Evolutionary conservation across 2,329 filamentous ascomycete species (phyloP).

Genomic region (Venturia effusa): DNA sequence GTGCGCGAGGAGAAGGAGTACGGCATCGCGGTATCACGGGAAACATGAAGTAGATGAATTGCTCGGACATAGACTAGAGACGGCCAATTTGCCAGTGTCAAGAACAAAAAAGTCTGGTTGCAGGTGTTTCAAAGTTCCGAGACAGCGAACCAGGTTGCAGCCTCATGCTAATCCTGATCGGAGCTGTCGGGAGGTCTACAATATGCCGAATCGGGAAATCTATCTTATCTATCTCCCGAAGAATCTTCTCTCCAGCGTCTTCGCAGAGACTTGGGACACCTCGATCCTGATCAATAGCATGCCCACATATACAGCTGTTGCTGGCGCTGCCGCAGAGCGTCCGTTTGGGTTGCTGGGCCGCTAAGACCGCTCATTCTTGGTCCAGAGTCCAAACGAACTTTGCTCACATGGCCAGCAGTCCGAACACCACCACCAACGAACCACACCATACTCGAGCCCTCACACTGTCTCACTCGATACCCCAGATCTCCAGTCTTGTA

Average conservation of each 20-base stretch:
- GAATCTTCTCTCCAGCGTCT: neutral
- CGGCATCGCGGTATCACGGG: neutral
- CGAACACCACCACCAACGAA: neutral
- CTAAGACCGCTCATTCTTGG: neutral
- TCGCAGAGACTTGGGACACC: neutral
- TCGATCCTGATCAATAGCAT: neutral
- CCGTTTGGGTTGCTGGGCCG: neutral
- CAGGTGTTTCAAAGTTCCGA: neutral
- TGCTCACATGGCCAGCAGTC: neutral
- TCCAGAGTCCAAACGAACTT: neutral
- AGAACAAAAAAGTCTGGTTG: neutral
- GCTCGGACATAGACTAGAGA: too few species aligned
- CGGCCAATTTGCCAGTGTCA: neutral
- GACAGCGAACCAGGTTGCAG: neutral
- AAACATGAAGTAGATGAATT: neutral
- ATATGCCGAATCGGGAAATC: neutral
- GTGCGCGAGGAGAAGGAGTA: neutral
- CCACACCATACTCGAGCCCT: neutral
- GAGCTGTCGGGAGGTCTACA: neutral
- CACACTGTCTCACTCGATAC: neutral
- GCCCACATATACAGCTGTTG: neutral
- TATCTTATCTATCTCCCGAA: neutral
- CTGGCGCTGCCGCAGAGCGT: neutral
- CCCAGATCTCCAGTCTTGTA: neutral
- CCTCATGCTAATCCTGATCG: neutral